Evolutionary conservation across 495 filamentous ascomycete genomes (phyloP).

Genomic region (Penicillium canariense): DNA sequence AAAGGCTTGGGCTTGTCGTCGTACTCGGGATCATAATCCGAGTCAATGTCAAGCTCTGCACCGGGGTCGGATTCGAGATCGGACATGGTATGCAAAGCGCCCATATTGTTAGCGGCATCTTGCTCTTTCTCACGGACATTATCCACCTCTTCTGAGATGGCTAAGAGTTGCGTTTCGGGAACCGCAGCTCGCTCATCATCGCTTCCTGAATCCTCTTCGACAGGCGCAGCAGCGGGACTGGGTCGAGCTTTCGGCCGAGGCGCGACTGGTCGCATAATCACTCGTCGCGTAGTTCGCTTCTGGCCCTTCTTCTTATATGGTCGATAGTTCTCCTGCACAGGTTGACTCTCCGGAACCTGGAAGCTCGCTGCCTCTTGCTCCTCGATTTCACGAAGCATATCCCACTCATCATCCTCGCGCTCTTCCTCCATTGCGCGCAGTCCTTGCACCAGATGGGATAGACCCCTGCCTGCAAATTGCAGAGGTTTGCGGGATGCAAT

Average conservation of each 20-base stretch:
- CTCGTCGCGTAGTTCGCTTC: constrained; percentile 77
- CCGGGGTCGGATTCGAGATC: constrained; percentile 32
- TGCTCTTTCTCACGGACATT: constrained; percentile 16
- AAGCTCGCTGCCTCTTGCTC: constrained; percentile 43
- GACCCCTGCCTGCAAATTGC: constrained; percentile 65
- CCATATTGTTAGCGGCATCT: constrained; percentile 21
- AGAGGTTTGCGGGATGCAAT: constrained; percentile 55
- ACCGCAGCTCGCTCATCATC: constrained; percentile 34
- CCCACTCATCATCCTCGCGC: constrained; percentile 71
- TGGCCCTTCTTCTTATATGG: constrained; percentile 90
- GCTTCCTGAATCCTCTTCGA: constrained; percentile 25
- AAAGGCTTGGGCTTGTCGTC: constrained; percentile 24
- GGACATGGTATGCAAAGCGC: constrained; percentile 34
- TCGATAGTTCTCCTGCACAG: constrained; percentile 50
- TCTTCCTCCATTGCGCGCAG: constrained; percentile 80
- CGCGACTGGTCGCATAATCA: constrained; percentile 65
- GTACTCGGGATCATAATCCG: constrained; percentile 33
- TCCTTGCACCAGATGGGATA: constrained; percentile 76
- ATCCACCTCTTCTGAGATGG: constrained; percentile 2
- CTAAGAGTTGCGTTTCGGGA: constrained; percentile 35
- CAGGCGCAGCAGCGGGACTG: constrained; percentile 20
- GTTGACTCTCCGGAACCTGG: constrained; percentile 63
- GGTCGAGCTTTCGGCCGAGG: constrained; percentile 35
- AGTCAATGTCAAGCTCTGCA: constrained; percentile 25
- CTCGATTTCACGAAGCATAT: constrained; percentile 80